These are phyloP conservation scores for Rhizopogon sp. DNA, from an alignment of 768 basidiomycete species.

Conservation along the genomic window DNA sequence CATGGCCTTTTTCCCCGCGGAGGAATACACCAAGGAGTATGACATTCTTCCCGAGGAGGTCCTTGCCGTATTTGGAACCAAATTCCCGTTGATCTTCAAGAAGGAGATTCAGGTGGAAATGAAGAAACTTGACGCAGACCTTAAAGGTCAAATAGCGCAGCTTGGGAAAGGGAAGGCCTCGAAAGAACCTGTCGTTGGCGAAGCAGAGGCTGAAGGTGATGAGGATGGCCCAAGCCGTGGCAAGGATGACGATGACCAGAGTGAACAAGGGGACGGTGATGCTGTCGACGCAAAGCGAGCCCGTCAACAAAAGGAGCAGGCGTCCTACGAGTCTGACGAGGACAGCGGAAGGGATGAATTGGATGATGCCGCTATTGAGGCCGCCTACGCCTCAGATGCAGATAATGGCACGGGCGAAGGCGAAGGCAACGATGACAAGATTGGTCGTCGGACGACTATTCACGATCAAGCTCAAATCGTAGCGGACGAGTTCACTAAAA, in stretches of 20 bases:
- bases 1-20: slow-evolving; percentile 79
- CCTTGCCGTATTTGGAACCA: slow-evolving; percentile 61
- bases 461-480: slow-evolving; percentile 39
- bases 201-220: slow-evolving; percentile 43
- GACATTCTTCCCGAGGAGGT: slow-evolving; percentile 70
- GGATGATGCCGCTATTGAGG: slow-evolving; percentile 58
- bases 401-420: slow-evolving; percentile 35
- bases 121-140: slow-evolving; percentile 75
- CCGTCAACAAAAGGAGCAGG: slow-evolving; percentile 66
- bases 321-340: slow-evolving; percentile 64
- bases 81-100: slow-evolving; percentile 77
- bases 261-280: slow-evolving; percentile 80
- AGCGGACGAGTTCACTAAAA: slow-evolving; percentile 48
- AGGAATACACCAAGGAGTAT: slow-evolving; percentile 83
- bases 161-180: slow-evolving; percentile 74
- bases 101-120: slow-evolving; percentile 85
- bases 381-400: slow-evolving; percentile 48
- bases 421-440: slow-evolving; percentile 16
- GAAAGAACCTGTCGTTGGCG: slow-evolving; percentile 36
- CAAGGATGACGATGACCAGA: slow-evolving; percentile 57
- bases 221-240: slow-evolving; percentile 38
- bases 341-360: slow-evolving; percentile 42
- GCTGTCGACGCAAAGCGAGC: slow-evolving; percentile 74
- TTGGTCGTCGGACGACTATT: slow-evolving; percentile 25
- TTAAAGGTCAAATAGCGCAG: slow-evolving; percentile 73